phyloP scores from a whole-genome alignment of 495 filamentous ascomycete species.

The Hyaloscypha variabilis region DNA sequence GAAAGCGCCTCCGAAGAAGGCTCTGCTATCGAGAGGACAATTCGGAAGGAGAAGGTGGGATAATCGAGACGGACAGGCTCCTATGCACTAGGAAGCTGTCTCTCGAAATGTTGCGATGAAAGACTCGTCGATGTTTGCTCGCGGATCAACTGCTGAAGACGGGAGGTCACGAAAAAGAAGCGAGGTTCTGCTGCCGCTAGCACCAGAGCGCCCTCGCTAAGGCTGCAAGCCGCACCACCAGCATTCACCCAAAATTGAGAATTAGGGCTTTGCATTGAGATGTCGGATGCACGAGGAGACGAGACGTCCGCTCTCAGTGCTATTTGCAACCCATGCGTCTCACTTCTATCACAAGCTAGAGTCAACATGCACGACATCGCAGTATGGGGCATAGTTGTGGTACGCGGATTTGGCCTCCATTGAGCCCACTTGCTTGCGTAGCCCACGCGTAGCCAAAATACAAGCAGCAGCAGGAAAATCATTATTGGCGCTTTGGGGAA shows the following conservation, averaged over 20 bases:
- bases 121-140: constrained; percentile 9
- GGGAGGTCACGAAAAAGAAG: background rate
- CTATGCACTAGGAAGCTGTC: constrained; percentile 36
- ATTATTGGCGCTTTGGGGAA: too few species aligned
- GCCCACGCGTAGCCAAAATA: too few species aligned
- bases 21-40: constrained; percentile 38
- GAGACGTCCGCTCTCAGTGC: too few species aligned
- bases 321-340: too few species aligned
- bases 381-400: too few species aligned
- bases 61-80: constrained; percentile 36
- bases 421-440: too few species aligned
- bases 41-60: constrained; percentile 23
- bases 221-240: background rate
- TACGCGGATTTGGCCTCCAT: too few species aligned
- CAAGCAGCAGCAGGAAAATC: too few species aligned
- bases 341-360: too few species aligned
- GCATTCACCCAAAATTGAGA: background rate
- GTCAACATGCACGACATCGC: too few species aligned
- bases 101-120: constrained; percentile 27
- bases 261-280: constrained; percentile 2
- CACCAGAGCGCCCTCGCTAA: background rate
- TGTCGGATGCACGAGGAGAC: too few species aligned
- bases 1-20: constrained; percentile 50
- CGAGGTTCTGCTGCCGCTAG: background rate
- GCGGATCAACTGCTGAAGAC: background rate